Conservation (phyloP, 2,329 filamentous ascomycete species). For the Exophiala spinifera region DNA sequence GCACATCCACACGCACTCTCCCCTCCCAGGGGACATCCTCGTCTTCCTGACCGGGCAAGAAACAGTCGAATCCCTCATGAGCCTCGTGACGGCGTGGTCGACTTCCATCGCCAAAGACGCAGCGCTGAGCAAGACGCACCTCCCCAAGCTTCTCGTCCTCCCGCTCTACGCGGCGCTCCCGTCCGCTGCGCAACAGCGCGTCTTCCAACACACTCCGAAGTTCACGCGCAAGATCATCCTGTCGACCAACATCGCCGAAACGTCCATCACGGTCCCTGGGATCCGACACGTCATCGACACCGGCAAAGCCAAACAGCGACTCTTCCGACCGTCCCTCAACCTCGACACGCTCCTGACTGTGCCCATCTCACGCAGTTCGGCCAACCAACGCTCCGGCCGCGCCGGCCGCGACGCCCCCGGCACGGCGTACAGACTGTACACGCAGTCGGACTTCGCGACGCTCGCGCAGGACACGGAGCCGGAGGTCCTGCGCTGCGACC, state of each 20-base stretch:
- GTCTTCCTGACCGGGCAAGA: conserved; percentile 93
- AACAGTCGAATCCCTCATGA: conserved; percentile 79
- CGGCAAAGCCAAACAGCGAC: conserved; percentile 91
- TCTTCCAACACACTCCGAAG: conserved; percentile 72
- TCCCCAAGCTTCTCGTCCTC: conserved; percentile 60
- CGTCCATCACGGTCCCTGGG: conserved; percentile 90
- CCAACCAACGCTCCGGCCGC: conserved; percentile 85
- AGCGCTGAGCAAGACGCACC: conserved; percentile 59
- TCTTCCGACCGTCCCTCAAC: conserved; percentile 78
- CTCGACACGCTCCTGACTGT: conserved; percentile 89
- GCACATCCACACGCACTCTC: conserved; percentile 80
- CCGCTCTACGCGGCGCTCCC: conserved; percentile 89
- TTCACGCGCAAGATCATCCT: conserved; percentile 85
- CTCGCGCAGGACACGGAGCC: conserved; percentile 74
- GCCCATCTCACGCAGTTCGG: conserved; percentile 87
- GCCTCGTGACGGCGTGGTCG: conserved; percentile 76
- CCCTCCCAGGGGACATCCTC: conserved; percentile 88
- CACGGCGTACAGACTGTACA: conserved; percentile 87
- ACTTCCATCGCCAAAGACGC: conserved; percentile 60
- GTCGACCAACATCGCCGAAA: conserved; percentile 97
- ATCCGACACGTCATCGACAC: conserved; percentile 89
- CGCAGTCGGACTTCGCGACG: conserved; percentile 67
- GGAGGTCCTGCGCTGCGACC: conserved; percentile 86
- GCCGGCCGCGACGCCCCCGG: conserved; percentile 89
- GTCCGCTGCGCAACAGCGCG: conserved; percentile 78